A percentile compares a stretch with the other conserved stretches of the same genome.
phyloP scores from a whole-genome alignment of 768 basidiomycete species.

The Suillus subalutaceus region DNA sequence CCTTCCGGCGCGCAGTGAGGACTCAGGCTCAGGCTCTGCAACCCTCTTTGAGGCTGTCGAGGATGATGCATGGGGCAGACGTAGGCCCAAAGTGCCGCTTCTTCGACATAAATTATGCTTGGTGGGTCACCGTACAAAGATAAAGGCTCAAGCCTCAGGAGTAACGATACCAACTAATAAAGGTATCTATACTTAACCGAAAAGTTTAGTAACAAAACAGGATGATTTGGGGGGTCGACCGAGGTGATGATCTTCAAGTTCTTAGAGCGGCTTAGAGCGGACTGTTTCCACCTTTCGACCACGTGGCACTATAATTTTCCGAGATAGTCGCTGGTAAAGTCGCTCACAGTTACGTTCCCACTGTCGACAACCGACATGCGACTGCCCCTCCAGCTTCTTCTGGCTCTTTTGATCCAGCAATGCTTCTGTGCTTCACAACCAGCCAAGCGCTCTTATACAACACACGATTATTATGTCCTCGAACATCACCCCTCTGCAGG shows the following conservation, averaged over 20 bases:
- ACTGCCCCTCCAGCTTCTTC: slow-evolving; percentile 24
- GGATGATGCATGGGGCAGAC: neutral
- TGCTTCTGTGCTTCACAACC: slow-evolving; percentile 39
- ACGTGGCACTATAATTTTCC: slow-evolving; percentile 7
- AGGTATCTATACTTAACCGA: neutral
- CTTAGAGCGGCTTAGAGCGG: too few species aligned
- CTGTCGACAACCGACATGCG: slow-evolving; percentile 13
- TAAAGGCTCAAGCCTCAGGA: slow-evolving; percentile 6
- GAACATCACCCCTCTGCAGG: slow-evolving; percentile 58
- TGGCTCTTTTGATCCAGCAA: slow-evolving; percentile 32
- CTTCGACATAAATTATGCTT: slow-evolving; percentile 2
- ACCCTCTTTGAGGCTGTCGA: neutral
- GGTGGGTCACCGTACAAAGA: neutral
- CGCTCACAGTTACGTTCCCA: neutral
- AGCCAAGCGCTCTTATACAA: slow-evolving; percentile 56
- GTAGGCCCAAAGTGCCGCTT: neutral
- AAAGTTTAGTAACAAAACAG: slow-evolving; percentile 3
- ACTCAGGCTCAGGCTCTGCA: neutral
- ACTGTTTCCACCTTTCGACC: neutral
- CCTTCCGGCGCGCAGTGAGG: neutral
- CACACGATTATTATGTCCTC: slow-evolving; percentile 83
- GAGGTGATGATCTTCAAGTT: neutral
- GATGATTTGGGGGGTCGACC: slow-evolving; percentile 5
- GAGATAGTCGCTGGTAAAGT: neutral
- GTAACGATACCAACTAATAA: slow-evolving; percentile 3